Evolutionary conservation across 78 protist genomes (phyloP).

Genomic region (Dictyostelium brefeldianum): DNA sequence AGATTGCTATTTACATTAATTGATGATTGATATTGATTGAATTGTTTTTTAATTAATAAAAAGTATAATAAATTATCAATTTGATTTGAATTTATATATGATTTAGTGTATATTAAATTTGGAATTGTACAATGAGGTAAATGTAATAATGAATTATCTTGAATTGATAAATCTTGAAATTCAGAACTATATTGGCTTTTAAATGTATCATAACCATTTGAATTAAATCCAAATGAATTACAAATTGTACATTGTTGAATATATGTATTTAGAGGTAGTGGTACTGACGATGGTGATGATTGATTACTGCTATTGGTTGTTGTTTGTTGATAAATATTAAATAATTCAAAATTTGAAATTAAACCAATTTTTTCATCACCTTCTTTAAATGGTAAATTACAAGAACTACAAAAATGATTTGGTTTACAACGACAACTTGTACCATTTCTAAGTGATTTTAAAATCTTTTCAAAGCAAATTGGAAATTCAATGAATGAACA

Average conservation of each 20-base stretch:
- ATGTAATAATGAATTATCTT: slow-evolving; percentile 1
- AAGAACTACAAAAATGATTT: background rate
- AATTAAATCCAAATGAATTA: slow-evolving; percentile 53
- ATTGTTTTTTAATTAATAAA: background rate
- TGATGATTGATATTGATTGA: background rate
- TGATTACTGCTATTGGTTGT: too few species aligned
- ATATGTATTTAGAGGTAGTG: background rate
- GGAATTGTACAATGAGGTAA: slow-evolving; percentile 15
- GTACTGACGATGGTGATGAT: background rate
- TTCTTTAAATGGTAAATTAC: slow-evolving; percentile 15
- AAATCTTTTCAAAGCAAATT: background rate
- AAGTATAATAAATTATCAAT: slow-evolving; percentile 26
- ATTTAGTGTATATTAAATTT: slow-evolving; percentile 4
- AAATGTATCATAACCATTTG: slow-evolving; percentile 8
- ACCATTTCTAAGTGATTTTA: background rate
- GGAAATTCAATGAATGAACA: slow-evolving; percentile 63
- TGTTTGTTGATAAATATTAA: background rate
- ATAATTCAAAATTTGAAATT: slow-evolving; percentile 5
- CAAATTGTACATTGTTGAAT: slow-evolving; percentile 33
- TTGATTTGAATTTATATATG: slow-evolving; percentile 16
- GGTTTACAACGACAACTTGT: slow-evolving; percentile 28
- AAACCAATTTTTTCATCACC: slow-evolving; percentile 19
- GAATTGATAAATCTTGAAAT: slow-evolving; percentile 30
- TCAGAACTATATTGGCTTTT: background rate
- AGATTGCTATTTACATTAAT: background rate